Base-by-base conservation (phyloP, 331 rosid genomes). In the Phaseolus coccineus region DNA sequence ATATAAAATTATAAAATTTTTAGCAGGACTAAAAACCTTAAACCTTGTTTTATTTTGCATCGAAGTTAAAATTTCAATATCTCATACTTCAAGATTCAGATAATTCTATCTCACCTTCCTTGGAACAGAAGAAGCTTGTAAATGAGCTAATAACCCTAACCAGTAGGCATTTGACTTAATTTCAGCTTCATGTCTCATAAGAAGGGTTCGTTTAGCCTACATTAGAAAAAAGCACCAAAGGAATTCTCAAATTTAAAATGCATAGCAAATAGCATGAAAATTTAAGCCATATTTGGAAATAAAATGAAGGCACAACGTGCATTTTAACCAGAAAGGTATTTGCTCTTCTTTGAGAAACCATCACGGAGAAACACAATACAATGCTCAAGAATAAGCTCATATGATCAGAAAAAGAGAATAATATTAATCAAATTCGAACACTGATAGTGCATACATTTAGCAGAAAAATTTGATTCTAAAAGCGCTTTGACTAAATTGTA, bases 111-210 rank as follows among this genome's bases (percentile, higher is more conserved):
- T 81, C 89, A 95, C 99, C 99, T 95, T 95, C 87, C 96, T 89
- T 81, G 98, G 97, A 83, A 91, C 99, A 80, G 93, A 93, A 89
- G 97, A 81, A 53, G 99, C 94, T 86, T 95, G 98, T 61, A 95
- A 87, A 84, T 95, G 99, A 77, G 97, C 97, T 78, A 95, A 84
- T 80, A 95, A 86, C 78, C 98, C 99, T 84, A 95, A 91, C 99
- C 98, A 93, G 82, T 93, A 93, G 40, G 93, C 97, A 89, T 95
- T 95, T 68, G 98, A 95, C 87, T 93, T 95, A 8, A 95, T 89
- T 89, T 95, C 98, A 78, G 99, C 99, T 86, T 95, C 99, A 80
- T 95, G 97, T 73, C 99, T 91, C 97, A 95, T 95, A 73, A 95
- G 88, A 84, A 95, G 94, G 65, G 98, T 93, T 69, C 97, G 90